Evolutionary conservation across 2,329 filamentous ascomycete genomes (phyloP).

Genomic region (Epichloe bromicola): DNA sequence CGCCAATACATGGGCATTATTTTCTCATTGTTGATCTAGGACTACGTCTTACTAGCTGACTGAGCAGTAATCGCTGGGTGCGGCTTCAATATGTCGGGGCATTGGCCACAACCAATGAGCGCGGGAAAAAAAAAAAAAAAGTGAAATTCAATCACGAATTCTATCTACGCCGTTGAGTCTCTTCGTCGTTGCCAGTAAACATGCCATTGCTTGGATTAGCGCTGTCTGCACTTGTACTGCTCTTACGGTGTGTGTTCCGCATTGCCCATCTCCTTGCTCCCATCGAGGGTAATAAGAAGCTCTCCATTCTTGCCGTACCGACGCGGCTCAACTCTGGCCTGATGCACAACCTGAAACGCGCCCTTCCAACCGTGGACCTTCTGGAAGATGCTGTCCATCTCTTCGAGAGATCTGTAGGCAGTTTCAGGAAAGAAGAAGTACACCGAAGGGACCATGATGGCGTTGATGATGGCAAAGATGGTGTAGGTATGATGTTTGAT

Average conservation of each 20-base stretch:
- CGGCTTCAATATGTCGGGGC: too few species aligned
- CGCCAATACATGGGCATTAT: too few species aligned
- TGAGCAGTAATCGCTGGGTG: too few species aligned
- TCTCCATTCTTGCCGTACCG: conserved; percentile 48
- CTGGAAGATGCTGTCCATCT: conserved; percentile 53
- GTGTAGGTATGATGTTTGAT: conserved; percentile 50
- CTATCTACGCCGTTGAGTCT: conserved; percentile 16
- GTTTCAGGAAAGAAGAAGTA: conserved; percentile 56
- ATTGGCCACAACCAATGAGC: too few species aligned
- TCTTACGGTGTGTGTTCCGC: conserved; percentile 17
- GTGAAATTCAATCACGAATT: too few species aligned
- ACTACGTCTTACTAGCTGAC: too few species aligned
- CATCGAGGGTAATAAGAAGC: conserved; percentile 34
- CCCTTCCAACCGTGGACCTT: conserved; percentile 33
- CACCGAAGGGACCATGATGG: conserved; percentile 41
- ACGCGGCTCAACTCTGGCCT: conserved; percentile 33
- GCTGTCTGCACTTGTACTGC: conserved; percentile 15
- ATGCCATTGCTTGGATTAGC: conserved; percentile 12
- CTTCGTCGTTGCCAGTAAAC: conserved; percentile 21
- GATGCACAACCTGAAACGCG: conserved; percentile 23
- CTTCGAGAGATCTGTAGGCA: conserved; percentile 48
- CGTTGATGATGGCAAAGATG: conserved; percentile 54
- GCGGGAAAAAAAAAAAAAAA: too few species aligned
- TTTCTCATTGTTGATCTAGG: too few species aligned
- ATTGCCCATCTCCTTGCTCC: conserved; percentile 24